Evolutionary conservation across 805 yeast species (phyloP).

Genomic region (Middelhovenomyces tepae): DNA sequence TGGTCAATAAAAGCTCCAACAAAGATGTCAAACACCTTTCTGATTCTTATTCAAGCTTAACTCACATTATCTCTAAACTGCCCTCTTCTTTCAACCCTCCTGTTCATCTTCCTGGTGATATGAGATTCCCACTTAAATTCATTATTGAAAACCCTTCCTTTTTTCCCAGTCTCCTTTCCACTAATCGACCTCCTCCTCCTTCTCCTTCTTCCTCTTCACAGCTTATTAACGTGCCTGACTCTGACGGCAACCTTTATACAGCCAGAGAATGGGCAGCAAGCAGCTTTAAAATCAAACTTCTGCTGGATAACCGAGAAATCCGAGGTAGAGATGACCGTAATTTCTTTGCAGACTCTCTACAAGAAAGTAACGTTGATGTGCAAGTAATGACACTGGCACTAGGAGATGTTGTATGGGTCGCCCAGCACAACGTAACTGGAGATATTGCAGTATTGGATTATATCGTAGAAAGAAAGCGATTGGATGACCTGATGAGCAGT

Average conservation of each 20-base stretch:
- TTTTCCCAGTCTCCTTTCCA: too few species aligned
- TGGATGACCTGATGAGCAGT: constrained; percentile 76
- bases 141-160: too few species aligned
- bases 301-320: constrained; percentile 78
- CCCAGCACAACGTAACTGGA: constrained; percentile 48
- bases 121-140: too few species aligned
- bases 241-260: constrained; percentile 4
- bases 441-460: constrained; percentile 65
- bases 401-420: constrained; percentile 91
- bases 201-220: too few species aligned
- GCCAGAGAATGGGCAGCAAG: constrained; percentile 48
- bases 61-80: too few species aligned
- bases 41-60: too few species aligned
- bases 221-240: background rate
- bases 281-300: constrained; percentile 48
- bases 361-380: constrained; percentile 38
- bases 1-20: too few species aligned
- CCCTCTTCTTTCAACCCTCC: too few species aligned
- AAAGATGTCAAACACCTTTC: too few species aligned
- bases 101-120: too few species aligned
- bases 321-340: constrained; percentile 54
- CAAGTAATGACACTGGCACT: constrained; percentile 55
- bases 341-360: constrained; percentile 53
- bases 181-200: too few species aligned
- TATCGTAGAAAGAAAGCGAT: constrained; percentile 82